These are phyloP conservation scores for Cadophora gregata DNA, from an alignment of 2,329 filamentous ascomycete species.

Conservation along the genomic window DNA sequence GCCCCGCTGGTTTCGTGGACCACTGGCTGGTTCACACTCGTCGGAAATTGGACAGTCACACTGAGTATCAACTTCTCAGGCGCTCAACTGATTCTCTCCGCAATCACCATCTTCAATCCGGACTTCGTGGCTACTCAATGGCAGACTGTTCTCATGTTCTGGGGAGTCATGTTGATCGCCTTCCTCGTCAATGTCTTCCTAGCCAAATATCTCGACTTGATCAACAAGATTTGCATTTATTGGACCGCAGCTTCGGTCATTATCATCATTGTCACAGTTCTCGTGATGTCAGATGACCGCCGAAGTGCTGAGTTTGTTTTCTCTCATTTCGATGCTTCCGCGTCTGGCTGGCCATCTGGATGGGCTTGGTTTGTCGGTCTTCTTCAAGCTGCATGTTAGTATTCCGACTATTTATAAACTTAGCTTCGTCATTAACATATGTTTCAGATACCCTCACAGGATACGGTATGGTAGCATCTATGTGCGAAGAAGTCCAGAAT, in stretches of 20 bases:
- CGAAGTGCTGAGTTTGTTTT: slow-evolving; percentile 70
- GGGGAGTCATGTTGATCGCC: slow-evolving; percentile 71
- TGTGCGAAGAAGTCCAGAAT: slow-evolving; percentile 76
- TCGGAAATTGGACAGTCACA: slow-evolving; percentile 73
- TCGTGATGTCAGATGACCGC: slow-evolving; percentile 60
- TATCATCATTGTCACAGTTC: slow-evolving; percentile 69
- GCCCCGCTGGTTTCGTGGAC: slow-evolving; percentile 72
- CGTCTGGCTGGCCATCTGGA: slow-evolving; percentile 69
- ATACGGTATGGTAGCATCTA: slow-evolving; percentile 74
- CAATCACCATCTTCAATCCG: slow-evolving; percentile 73
- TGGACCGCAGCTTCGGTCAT: slow-evolving; percentile 72
- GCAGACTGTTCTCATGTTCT: slow-evolving; percentile 75
- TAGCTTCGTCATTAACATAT: slow-evolving; percentile 9
- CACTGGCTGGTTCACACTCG: slow-evolving; percentile 73
- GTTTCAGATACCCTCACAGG: slow-evolving; percentile 63
- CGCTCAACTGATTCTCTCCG: slow-evolving; percentile 69
- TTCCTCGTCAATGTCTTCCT: slow-evolving; percentile 70
- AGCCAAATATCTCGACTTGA: slow-evolving; percentile 65
- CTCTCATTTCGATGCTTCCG: slow-evolving; percentile 68
- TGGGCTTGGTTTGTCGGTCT: slow-evolving; percentile 78
- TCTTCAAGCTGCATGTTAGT: slow-evolving; percentile 59
- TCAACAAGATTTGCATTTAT: slow-evolving; percentile 76
- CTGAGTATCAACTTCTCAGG: slow-evolving; percentile 75
- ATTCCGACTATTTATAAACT: background rate
- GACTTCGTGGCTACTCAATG: slow-evolving; percentile 70